Percentiles rank a stretch among this genome's conserved stretches.
These are phyloP conservation scores for Gossypioides kirkii DNA, from an alignment of 345 rosid species.

Conservation along the genomic window DNA sequence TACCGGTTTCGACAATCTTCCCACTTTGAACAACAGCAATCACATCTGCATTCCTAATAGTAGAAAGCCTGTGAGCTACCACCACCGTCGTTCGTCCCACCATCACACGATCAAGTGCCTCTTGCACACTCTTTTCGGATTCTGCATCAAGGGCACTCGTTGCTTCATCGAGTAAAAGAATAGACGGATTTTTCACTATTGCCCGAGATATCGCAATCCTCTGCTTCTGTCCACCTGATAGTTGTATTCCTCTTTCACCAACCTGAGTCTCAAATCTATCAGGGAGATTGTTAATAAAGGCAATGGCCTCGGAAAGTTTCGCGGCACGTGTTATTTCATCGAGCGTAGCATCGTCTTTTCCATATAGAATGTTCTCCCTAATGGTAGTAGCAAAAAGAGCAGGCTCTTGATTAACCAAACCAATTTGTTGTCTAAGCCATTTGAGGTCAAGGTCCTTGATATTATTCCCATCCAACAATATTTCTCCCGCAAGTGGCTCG, in stretches of 20 bases:
- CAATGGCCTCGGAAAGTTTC: constrained; percentile 76
- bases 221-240: constrained; percentile 97
- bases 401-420: constrained; percentile 93
- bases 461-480: constrained; percentile 60
- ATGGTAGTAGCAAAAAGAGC: constrained; percentile 84
- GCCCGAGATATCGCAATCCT: constrained; percentile 95
- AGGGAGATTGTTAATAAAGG: constrained; percentile 86
- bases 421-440: constrained; percentile 85
- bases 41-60: constrained; percentile 79
- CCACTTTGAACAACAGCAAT: constrained; percentile 81
- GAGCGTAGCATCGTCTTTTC: constrained; percentile 68
- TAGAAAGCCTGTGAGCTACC: constrained; percentile 92
- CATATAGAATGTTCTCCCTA: constrained; percentile 83
- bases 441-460: constrained; percentile 63
- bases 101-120: constrained; percentile 91
- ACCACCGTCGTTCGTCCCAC: constrained; percentile 88
- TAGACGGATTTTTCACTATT: constrained; percentile 77
- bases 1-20: constrained; percentile 79
- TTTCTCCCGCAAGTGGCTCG: constrained; percentile 64
- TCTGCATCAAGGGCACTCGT: constrained; percentile 94
- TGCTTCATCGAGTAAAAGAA: constrained; percentile 92
- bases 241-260: constrained; percentile 88
- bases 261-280: constrained; percentile 96
- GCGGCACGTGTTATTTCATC: constrained; percentile 79
- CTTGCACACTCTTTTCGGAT: constrained; percentile 94